Evolutionary conservation across 1,284 basidiomycete species (phyloP), one percentile per base, ranked within the genome.

Genomic region (Caloboletus inedulis): DNA sequence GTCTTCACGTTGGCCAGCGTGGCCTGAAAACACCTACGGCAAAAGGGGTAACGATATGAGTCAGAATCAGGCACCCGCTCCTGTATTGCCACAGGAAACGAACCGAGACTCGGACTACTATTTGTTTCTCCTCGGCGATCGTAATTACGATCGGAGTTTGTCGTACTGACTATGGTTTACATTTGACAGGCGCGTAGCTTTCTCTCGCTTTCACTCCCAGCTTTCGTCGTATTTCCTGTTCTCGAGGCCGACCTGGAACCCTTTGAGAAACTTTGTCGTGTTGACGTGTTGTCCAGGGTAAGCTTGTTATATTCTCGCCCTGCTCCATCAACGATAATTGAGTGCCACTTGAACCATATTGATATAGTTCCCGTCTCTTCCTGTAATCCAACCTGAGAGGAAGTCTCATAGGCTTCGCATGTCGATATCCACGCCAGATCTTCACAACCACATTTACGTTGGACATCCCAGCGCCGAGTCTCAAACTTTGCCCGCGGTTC

Each of bases 161-260:
- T 47, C 31, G 48, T 58, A 46, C 58, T 63, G 31, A 62, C 51
- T 1, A 43, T 30, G 16, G 19, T 34, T 29, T 53, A 23, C 42
- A 19, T 55, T 48, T 57, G 50, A 54, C 69, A 85, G 84, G 84
- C 84, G 36, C 72, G 71, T 54, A 69, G 73, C 51, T 77, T 79
- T 41, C 78, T 85, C 47, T 70, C 73, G 36, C 73, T 80, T 54
- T 74, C 77, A 49, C 70, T 74, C 40, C 69, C 74, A 23, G 63
- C 74, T 47, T 72, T 85, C 60, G 70, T 74, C 29, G 72, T 80
- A 44, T 65, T 75, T 10, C 74, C 81, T 43, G 83, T 81, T 18
- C 75, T 84, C 45, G 82, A 85, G 62, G 65, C 66, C 48, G 83
- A 87, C 59, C 73, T 87, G 41, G 76, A 84, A 57, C 81, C 80